phyloP scores from a whole-genome alignment of 2,329 filamentous ascomycete genomes.

The Onygenales sp. region DNA sequence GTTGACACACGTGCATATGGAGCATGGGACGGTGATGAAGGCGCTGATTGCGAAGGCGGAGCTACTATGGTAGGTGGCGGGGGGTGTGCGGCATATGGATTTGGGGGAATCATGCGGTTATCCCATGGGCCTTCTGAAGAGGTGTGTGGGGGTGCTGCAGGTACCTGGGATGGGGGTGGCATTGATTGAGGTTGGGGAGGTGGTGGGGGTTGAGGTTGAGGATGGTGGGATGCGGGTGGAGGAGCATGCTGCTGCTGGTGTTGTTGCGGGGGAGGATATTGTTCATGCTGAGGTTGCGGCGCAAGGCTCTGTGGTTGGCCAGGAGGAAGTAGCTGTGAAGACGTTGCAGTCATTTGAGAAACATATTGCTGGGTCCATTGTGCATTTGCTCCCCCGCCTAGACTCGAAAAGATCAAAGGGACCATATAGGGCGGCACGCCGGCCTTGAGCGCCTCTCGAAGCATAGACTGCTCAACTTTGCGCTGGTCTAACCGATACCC shows the following conservation, averaged over 20 bases:
- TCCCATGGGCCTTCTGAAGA: slow-evolving; percentile 20
- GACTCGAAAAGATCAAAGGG: slow-evolving; percentile 64
- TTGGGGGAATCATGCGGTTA: slow-evolving; percentile 25
- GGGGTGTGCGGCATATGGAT: slow-evolving; percentile 21
- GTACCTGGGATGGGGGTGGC: slow-evolving; percentile 14
- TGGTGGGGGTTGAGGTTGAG: slow-evolving; percentile 7
- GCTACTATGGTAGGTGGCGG: slow-evolving; percentile 5
- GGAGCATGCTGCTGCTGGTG: slow-evolving; percentile 22
- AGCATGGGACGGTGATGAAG: background rate
- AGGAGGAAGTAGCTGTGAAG: background rate
- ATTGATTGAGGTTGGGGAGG: slow-evolving; percentile 6
- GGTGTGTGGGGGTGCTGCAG: slow-evolving; percentile 13
- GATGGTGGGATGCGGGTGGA: slow-evolving; percentile 8
- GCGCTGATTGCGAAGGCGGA: background rate
- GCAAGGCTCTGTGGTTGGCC: background rate
- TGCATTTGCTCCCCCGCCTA: slow-evolving; percentile 51
- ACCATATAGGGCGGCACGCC: slow-evolving; percentile 67
- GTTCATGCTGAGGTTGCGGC: background rate
- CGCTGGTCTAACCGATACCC: slow-evolving; percentile 60
- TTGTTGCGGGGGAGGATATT: slow-evolving; percentile 7
- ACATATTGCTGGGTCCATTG: slow-evolving; percentile 63
- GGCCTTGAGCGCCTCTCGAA: slow-evolving; percentile 57
- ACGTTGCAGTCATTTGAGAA: slow-evolving; percentile 27
- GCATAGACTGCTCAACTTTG: slow-evolving; percentile 62
- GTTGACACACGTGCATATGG: background rate